Percentiles rank a stretch among this genome's conserved stretches.
phyloP scores from a whole-genome alignment of 2,329 filamentous ascomycete species.

The Fonsecaea nubica region DNA sequence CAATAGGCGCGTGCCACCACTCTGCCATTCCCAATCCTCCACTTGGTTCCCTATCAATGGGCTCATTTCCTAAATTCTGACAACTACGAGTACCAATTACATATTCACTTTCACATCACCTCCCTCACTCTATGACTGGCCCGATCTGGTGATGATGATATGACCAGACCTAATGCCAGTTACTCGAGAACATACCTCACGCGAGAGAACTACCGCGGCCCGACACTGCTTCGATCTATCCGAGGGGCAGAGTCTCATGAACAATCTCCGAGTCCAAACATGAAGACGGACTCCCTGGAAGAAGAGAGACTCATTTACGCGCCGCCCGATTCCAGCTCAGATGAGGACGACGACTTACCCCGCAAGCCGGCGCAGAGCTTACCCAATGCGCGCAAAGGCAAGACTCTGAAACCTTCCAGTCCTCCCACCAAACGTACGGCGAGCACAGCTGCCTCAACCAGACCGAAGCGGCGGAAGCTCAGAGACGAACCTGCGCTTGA shows the following conservation, averaged over 20 bases:
- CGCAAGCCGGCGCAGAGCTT: slow-evolving; percentile 43
- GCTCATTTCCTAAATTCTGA: background rate
- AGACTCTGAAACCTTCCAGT: slow-evolving; percentile 9
- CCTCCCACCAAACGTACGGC: slow-evolving; percentile 25
- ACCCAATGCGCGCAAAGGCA: background rate
- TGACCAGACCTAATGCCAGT: slow-evolving; percentile 28
- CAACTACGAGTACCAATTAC: background rate
- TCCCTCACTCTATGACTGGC: background rate
- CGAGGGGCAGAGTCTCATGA: slow-evolving; percentile 13
- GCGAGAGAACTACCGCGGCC: slow-evolving; percentile 27
- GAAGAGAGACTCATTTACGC: slow-evolving; percentile 29
- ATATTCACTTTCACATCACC: background rate
- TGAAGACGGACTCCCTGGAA: slow-evolving; percentile 16
- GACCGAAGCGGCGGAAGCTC: slow-evolving; percentile 32
- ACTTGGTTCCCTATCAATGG: background rate
- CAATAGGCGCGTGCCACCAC: background rate
- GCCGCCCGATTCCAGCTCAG: slow-evolving; percentile 27
- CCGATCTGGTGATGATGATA: slow-evolving; percentile 16
- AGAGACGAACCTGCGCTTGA: slow-evolving; percentile 17
- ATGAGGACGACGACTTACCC: slow-evolving; percentile 43
- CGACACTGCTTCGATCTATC: slow-evolving; percentile 22
- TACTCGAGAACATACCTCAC: slow-evolving; percentile 33
- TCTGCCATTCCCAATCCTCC: background rate
- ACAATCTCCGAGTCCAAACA: background rate
- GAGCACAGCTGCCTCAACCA: slow-evolving; percentile 23